Evolutionary conservation across 2,329 filamentous ascomycete genomes (phyloP), one percentile per base, ranked within the genome.

Genomic region (Microsporum audouinii): DNA sequence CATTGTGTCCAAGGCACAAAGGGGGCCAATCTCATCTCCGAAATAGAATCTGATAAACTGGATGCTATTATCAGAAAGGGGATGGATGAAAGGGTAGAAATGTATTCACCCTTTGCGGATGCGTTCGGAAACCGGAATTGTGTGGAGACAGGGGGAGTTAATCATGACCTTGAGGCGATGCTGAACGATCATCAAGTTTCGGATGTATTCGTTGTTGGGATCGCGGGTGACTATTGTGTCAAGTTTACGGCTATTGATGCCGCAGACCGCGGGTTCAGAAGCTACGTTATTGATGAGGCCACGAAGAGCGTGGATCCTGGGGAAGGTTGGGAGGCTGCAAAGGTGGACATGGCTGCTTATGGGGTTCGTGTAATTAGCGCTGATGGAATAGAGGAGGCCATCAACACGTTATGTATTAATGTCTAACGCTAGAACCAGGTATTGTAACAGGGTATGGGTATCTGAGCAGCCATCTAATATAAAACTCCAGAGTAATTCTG

Each of bases 141-240:
- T 59, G 66, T 66, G 12, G 66, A 69, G 57, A 69, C 69, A 14
- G 65, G 66, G 34, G 64, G 65, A 36, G 76, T 75, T 43, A 73
- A 75, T 68, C 86, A 82, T 68, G 85, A 85, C 12, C 77, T 97
- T 31, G 81, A 80, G 1, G 75, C 70, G 0, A 69, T 78, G 56
- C 72, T 99, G 66, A 79, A 73, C 58, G 78, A 77, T 2, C 77
- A 76, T 14, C 77, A 75, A 0, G 77, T 95, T 33, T 90, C 88
- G 4, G 82, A 95, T 71, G 88, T 96, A 4, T 96, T 86, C 71
- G 83, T 94, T 27, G 90, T 89, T 0, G 94, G 94, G 0, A 71
- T 99, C 60, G 92, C 94, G 2, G 86, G 84, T 17, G 94, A 97
- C 73, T 96, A 88, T 72, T 99, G 94, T 72, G 91, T 97, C 60